Conservation (phyloP, 495 filamentous ascomycete genomes). For the Astrocystis sublimbata region DNA sequence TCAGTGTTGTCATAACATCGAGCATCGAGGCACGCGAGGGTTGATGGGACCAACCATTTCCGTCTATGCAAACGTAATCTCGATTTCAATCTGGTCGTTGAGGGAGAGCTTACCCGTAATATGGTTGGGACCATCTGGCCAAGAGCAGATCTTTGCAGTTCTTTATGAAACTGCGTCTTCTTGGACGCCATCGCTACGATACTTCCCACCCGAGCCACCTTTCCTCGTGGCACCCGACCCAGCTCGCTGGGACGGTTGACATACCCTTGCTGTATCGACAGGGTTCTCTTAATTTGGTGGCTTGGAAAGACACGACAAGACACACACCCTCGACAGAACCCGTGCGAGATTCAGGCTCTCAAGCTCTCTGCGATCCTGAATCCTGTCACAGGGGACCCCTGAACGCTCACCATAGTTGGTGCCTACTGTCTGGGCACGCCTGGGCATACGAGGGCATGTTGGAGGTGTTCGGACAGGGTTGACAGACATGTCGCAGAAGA, state of each 20-base stretch:
- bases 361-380: too few species aligned
- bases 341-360: too few species aligned
- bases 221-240: conserved; percentile 21
- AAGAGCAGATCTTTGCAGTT: conserved; percentile 2
- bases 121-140: not conserved
- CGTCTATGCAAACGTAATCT: not conserved
- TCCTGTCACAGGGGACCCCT: too few species aligned
- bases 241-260: conserved; percentile 15
- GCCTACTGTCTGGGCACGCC: too few species aligned
- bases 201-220: conserved; percentile 7
- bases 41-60: conserved; percentile 1
- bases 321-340: too few species aligned
- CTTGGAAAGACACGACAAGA: conserved; percentile 7
- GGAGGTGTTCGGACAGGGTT: too few species aligned
- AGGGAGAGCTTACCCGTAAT: not conserved
- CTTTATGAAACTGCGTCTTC: not conserved
- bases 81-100: not conserved
- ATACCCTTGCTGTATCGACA: conserved; percentile 11
- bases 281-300: conserved; percentile 7
- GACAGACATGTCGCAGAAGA: too few species aligned
- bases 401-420: too few species aligned
- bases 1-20: not conserved
- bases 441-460: too few species aligned
- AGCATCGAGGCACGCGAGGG: too few species aligned
- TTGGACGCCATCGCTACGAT: conserved; percentile 13